phyloP scores from a whole-genome alignment of 352 stramenopile genomes.

The Paralagenidium karlingii region DNA sequence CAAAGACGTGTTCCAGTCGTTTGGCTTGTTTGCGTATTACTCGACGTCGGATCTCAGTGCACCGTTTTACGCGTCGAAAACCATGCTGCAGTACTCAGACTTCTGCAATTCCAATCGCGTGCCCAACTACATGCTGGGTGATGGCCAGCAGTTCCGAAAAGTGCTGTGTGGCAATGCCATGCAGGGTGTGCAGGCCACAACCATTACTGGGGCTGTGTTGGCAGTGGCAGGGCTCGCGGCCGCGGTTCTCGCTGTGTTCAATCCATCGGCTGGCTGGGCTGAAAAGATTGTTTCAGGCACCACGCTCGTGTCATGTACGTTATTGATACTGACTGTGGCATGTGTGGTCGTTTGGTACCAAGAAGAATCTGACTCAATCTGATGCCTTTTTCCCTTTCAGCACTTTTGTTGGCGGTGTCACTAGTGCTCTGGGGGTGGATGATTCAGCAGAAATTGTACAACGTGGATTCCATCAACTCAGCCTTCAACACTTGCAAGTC shows the following conservation, averaged over 20 bases:
- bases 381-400: no score
- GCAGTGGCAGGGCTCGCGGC: conserved; percentile 47
- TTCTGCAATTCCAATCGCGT: conserved; percentile 39
- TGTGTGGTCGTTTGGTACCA: not conserved
- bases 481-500: conserved; percentile 65
- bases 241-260: conserved; percentile 59
- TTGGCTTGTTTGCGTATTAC: conserved; percentile 75
- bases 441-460: conserved; percentile 65
- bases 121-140: conserved; percentile 77
- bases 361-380: no score
- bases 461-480: conserved; percentile 67
- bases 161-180: conserved; percentile 65
- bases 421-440: conserved; percentile 70
- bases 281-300: conserved; percentile 70
- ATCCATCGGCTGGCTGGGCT: conserved; percentile 55
- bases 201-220: conserved; percentile 34
- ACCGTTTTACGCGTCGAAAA: conserved; percentile 71
- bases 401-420: conserved; percentile 49
- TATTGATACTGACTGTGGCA: not conserved
- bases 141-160: conserved; percentile 53
- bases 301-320: conserved; percentile 70
- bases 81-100: conserved; percentile 60
- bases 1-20: conserved; percentile 65
- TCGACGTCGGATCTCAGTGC: conserved; percentile 53
- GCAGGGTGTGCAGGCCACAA: conserved; percentile 53